These are phyloP conservation scores for Debaryomyces sp. DNA, from an alignment of 1,139 yeast species.

Conservation along the genomic window DNA sequence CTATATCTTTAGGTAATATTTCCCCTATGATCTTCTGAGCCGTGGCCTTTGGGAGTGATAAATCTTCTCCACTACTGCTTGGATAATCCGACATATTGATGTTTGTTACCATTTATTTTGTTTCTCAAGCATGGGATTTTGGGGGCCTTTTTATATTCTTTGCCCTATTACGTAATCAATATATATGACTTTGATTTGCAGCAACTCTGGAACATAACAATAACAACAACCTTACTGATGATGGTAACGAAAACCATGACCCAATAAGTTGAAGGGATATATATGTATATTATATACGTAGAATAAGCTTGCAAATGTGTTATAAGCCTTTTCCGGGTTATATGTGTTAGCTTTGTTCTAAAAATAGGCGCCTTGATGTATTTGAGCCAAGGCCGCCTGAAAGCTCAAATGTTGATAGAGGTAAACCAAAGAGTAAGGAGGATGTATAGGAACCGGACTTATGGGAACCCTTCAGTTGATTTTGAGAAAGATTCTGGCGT, in stretches of 20 bases:
- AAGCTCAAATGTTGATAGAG: too few relatives aligned
- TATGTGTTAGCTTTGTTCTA: too few relatives aligned
- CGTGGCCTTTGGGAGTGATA: slow-evolving; percentile 69
- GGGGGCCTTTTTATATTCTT: slow-evolving; percentile 5
- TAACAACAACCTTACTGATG: neutral
- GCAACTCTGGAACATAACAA: slow-evolving; percentile 1
- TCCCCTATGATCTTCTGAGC: slow-evolving; percentile 94
- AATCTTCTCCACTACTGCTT: slow-evolving; percentile 42
- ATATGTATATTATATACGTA: neutral
- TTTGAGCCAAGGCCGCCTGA: too few relatives aligned
- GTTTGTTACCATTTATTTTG: neutral
- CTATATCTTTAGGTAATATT: slow-evolving; percentile 80
- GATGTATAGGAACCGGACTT: too few relatives aligned
- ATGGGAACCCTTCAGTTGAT: too few relatives aligned
- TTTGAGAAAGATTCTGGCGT: too few relatives aligned
- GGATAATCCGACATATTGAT: slow-evolving; percentile 41
- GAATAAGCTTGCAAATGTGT: too few relatives aligned
- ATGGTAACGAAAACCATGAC: neutral
- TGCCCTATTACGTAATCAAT: slow-evolving; percentile 8
- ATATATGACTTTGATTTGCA: neutral
- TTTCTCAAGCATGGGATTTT: slow-evolving; percentile 3
- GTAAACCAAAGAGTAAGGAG: too few relatives aligned
- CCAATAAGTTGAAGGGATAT: neutral
- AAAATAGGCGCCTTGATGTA: too few relatives aligned
- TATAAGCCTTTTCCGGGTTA: too few relatives aligned